Base-by-base conservation (phyloP, 768 basidiomycete species). In the Leccinum variicolor region DNA sequence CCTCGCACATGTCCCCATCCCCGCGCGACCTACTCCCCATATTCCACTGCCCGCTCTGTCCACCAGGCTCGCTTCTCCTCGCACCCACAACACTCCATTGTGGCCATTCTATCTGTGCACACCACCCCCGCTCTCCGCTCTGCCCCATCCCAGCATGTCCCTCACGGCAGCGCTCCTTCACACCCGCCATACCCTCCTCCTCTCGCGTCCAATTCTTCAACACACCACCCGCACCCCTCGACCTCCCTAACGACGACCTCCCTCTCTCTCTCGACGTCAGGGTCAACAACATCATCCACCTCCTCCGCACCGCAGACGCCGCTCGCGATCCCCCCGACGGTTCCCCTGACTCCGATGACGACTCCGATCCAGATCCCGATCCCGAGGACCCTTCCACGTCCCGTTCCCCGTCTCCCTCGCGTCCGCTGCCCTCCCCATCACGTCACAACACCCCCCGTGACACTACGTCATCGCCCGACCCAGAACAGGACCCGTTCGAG, bases 61-160 rank as follows among this genome's bases (percentile, higher is more conserved):
- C 65, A 1, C 67, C 72, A 7, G 58, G 69, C 1, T 41, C 69
- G 23, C 55, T 73, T 54, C 75, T 86, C 23, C 56, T 64, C 23
- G 67, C 74, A 4, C 85, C 86, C 3, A 74, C 81, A 34, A 81
- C 77, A 9, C 84, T 96, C 41, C 81, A 77, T 64, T 97, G 94
- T 66, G 94, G 94, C 53, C 94, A 97, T 69, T 80, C 92, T 21
- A 61, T 95, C 60, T 97, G 93, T 64, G 71, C 83, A 0, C 47
- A 23, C n/a, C 90, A 91, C 67, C 63, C 79, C 55, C 69, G 58
- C 60, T 62, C 62, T 7, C 2, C 69, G 23, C 54, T 33, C 36
- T 75, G 79, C 62, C 74, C 76, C 56, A 59, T 78, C 53, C 70
- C 75, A 25, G 59, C 64, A 29, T 84, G 77, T 62, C 61, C 48